Conservation (phyloP, 2,329 filamentous ascomycete genomes). For the Botrytis medusae region DNA sequence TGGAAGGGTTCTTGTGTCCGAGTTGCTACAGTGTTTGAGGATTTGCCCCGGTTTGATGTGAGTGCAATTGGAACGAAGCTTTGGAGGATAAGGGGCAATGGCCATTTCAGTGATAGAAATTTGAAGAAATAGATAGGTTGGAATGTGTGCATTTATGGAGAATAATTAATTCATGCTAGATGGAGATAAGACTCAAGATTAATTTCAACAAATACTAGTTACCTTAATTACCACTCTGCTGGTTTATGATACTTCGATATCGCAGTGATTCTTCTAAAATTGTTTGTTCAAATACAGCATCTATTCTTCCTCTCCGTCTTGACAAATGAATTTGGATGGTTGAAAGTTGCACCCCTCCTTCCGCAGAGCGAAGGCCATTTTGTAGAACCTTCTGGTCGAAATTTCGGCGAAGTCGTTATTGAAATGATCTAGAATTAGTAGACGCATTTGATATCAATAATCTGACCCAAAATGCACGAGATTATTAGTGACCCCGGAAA, state of each 20-base stretch:
- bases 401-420: background rate
- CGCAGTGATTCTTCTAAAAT: background rate
- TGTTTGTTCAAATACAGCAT: background rate
- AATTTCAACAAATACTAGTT: background rate
- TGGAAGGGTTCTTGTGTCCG: slow-evolving; percentile 38
- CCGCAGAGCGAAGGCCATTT: too few species aligned
- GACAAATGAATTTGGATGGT: background rate
- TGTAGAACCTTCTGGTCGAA: background rate
- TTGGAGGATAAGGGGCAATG: background rate
- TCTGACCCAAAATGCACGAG: background rate
- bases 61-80: background rate
- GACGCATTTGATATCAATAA: background rate
- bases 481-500: too few species aligned
- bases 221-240: background rate
- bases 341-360: background rate
- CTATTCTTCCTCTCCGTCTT: background rate
- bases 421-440: background rate
- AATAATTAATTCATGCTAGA: background rate
- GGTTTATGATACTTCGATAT: background rate
- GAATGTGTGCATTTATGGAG: background rate
- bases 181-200: background rate
- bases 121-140: background rate
- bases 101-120: background rate
- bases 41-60: slow-evolving; percentile 51
- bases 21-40: slow-evolving; percentile 42